Evolutionary conservation across 108 stramenopile genomes (phyloP), one percentile per base, ranked within the genome.

Genomic region (Cyclotella atomus): DNA sequence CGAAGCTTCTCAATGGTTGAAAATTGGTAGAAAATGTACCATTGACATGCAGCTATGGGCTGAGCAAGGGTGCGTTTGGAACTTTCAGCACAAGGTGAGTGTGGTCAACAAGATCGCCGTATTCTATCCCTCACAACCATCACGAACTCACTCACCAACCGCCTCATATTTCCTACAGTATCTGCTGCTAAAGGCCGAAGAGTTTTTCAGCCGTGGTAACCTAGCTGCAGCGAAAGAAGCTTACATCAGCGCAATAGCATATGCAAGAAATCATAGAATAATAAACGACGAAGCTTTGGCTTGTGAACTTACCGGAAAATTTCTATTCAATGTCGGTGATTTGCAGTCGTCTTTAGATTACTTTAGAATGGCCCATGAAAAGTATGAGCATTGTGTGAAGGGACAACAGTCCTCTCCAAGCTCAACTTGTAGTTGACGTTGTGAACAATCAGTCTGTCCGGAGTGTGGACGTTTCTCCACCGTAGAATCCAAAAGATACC

Each of bases 81-180:
- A 77, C 29, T 77, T 77, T 47, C 27, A 64, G 29, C 76, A 77
- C 27, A 70, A 71, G 21, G 7, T 45, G 10, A n/a, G n/a, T n/a
- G n/a, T n/a, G n/a, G n/a, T n/a, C n/a, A n/a, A n/a, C n/a, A n/a
- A n/a, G n/a, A n/a, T n/a, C n/a, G n/a, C n/a, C n/a, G n/a, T n/a
- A n/a, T n/a, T n/a, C n/a, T n/a, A n/a, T n/a, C n/a, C n/a, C n/a
- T n/a, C n/a, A n/a, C n/a, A n/a, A n/a, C n/a, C n/a, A n/a, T n/a
- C n/a, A n/a, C n/a, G n/a, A n/a, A n/a, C n/a, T n/a, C n/a, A n/a
- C n/a, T n/a, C n/a, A n/a, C n/a, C n/a, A n/a, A n/a, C n/a, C n/a
- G n/a, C n/a, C n/a, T n/a, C n/a, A n/a, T n/a, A n/a, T n/a, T n/a
- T n/a, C n/a, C n/a, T n/a, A n/a, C n/a, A n/a, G n/a, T n/a, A n/a